phyloP scores from a whole-genome alignment of 345 rosid genomes.

The Viola odorata region DNA sequence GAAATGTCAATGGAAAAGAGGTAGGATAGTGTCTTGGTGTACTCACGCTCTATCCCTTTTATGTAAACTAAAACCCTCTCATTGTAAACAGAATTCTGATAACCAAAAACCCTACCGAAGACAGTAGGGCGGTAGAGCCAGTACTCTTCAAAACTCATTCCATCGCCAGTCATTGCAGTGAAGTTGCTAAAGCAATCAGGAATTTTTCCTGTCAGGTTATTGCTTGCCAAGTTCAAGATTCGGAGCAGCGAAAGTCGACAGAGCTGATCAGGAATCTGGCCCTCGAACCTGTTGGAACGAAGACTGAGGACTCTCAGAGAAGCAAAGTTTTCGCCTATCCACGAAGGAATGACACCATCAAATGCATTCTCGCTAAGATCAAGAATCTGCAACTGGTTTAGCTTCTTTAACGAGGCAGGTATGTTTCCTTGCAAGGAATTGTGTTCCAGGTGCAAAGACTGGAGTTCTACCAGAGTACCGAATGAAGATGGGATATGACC shows the following conservation, averaged over 20 bases:
- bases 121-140: not conserved
- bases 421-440: conserved; percentile 9
- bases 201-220: conserved; percentile 10
- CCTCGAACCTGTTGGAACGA: conserved; percentile 4
- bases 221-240: conserved; percentile 10
- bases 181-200: conserved; percentile 12
- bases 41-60: conserved; percentile 4
- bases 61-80: conserved; percentile 5
- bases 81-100: not conserved
- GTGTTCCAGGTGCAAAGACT: conserved; percentile 2
- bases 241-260: conserved; percentile 2
- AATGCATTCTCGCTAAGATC: conserved; percentile 13
- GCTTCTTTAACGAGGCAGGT: conserved; percentile 7
- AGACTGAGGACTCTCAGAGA: not conserved
- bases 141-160: not conserved
- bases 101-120: not conserved
- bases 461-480: conserved; percentile 1
- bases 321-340: conserved; percentile 10
- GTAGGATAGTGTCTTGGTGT: conserved; percentile 5
- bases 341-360: conserved; percentile 5
- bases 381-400: not conserved
- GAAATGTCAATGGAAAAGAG: conserved; percentile 20
- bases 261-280: conserved; percentile 7
- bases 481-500: conserved; percentile 11
- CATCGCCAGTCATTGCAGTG: not conserved